Conservation (phyloP, 2,329 filamentous ascomycete species). For the Blastomyces percursus region DNA sequence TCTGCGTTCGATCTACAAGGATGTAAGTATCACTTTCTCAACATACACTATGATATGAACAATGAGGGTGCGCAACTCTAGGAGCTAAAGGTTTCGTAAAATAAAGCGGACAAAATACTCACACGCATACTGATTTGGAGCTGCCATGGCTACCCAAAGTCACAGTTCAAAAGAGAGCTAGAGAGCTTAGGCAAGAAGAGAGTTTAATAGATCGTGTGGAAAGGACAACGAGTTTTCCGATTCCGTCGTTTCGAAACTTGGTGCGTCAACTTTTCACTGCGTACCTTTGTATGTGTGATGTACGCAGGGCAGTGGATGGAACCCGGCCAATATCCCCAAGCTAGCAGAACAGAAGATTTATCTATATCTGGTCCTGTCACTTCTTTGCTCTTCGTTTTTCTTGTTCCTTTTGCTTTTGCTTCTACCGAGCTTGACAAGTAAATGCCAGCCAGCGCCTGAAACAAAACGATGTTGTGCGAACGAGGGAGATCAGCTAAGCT, state of each 20-base stretch:
- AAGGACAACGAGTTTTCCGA: neutral
- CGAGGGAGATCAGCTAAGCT: conserved; percentile 14
- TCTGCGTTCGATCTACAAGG: conserved; percentile 69
- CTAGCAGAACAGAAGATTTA: neutral
- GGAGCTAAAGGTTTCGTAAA: neutral
- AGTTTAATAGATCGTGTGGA: neutral
- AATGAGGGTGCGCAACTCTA: neutral
- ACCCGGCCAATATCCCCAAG: neutral
- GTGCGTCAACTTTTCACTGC: neutral
- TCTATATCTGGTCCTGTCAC: neutral
- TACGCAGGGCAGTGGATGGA: neutral
- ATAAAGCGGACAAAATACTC: conserved; percentile 24
- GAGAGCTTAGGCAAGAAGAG: neutral
- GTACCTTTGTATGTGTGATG: neutral
- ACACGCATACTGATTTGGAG: conserved; percentile 87
- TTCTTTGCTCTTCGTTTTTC: neutral
- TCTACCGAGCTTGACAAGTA: conserved; percentile 36
- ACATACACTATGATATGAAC: neutral
- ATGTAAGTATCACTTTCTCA: conserved; percentile 13
- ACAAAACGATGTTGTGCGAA: neutral
- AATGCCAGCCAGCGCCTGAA: conserved; percentile 40
- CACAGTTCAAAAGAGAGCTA: conserved; percentile 44
- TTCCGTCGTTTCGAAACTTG: neutral
- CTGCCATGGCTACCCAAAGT: conserved; percentile 91
- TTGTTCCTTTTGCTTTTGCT: neutral